Conservation (phyloP, 805 yeast genomes). For the Candida sonorensis region DNA sequence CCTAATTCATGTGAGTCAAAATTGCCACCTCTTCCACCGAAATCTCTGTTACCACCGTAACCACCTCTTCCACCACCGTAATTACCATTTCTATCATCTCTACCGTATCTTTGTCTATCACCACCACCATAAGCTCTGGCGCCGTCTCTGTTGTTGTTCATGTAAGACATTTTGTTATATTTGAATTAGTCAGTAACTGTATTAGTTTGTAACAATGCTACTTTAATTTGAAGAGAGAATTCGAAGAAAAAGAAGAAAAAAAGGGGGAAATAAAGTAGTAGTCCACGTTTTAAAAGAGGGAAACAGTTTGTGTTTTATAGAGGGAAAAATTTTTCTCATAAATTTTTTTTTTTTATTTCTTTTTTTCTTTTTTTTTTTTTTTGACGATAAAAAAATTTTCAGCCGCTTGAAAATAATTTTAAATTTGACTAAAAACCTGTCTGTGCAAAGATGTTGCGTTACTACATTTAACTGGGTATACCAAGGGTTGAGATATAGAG, state of each 20-base stretch:
- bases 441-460: no score
- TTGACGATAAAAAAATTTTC: no score
- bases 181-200: no score
- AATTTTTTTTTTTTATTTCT: no score
- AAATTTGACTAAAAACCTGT: no score
- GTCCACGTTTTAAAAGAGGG: no score
- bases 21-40: conserved; percentile 31
- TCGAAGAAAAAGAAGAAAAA: background rate
- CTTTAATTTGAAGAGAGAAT: background rate
- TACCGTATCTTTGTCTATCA: conserved; percentile 1
- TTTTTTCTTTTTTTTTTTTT: no score
- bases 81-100: conserved; percentile 16
- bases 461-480: no score
- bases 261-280: background rate
- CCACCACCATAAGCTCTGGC: conserved; percentile 10
- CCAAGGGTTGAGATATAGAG: no score
- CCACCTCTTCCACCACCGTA: conserved; percentile 32
- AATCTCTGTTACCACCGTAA: conserved; percentile 16
- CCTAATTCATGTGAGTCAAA: conserved; percentile 48
- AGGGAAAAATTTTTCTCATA: no score
- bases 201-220: background rate
- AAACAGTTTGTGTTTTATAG: no score
- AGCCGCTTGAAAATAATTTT: no score
- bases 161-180: conserved; percentile 32
- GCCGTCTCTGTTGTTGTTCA: conserved; percentile 30